Evolutionary conservation across 1,284 basidiomycete genomes (phyloP).

Genomic region (Crepidotus sp.): DNA sequence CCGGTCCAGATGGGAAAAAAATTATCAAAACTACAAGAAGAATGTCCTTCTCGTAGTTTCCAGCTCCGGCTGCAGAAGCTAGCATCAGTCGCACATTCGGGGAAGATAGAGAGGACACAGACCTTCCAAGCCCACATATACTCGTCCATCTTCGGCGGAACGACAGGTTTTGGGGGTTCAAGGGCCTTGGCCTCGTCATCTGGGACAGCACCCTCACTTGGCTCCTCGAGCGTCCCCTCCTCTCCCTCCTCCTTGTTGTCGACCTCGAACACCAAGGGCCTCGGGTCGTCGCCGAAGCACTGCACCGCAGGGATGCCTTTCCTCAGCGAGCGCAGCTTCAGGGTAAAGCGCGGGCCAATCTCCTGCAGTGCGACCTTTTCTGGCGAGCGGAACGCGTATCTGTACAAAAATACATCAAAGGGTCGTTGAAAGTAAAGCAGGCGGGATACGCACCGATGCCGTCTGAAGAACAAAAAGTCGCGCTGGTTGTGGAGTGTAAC

Average conservation of each 20-base stretch:
- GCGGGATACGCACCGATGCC: slow-evolving; percentile 59
- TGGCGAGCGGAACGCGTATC: slow-evolving; percentile 86
- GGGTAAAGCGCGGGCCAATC: slow-evolving; percentile 95
- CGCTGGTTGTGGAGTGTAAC: slow-evolving; percentile 97
- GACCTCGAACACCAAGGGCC: slow-evolving; percentile 56
- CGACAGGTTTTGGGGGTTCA: slow-evolving; percentile 24
- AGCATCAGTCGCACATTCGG: slow-evolving; percentile 13
- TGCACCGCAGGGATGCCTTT: slow-evolving; percentile 81
- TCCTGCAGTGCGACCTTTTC: slow-evolving; percentile 95
- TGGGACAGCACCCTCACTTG: slow-evolving; percentile 14
- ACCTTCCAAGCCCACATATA: slow-evolving; percentile 72
- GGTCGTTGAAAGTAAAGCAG: neutral
- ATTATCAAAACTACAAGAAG: slow-evolving; percentile 42
- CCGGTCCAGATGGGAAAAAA: too few species aligned
- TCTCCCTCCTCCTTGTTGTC: slow-evolving; percentile 29
- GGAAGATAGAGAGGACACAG: neutral
- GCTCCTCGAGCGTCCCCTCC: slow-evolving; percentile 17
- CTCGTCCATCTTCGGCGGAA: slow-evolving; percentile 55
- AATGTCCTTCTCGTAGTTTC: slow-evolving; percentile 74
- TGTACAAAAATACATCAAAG: slow-evolving; percentile 23
- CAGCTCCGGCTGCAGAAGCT: slow-evolving; percentile 52
- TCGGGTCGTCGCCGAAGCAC: slow-evolving; percentile 51
- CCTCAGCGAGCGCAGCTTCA: slow-evolving; percentile 86
- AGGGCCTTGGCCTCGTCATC: slow-evolving; percentile 11
- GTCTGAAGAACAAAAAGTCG: slow-evolving; percentile 95